Conservation (phyloP, 805 yeast genomes). For the Candida sonorensis region DNA sequence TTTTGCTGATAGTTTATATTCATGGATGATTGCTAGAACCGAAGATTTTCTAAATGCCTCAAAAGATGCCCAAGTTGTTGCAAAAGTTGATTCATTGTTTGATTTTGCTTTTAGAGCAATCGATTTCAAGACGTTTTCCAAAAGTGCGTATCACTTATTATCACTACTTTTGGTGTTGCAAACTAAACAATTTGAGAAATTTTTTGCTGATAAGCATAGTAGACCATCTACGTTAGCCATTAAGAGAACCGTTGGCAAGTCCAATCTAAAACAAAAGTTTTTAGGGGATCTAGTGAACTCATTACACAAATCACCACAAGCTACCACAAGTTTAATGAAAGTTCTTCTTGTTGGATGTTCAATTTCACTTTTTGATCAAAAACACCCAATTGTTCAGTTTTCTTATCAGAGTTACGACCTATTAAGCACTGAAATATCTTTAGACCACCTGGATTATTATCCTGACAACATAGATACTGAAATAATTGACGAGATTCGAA, state of each 20-base stretch:
- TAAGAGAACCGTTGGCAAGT: slow-evolving; percentile 18
- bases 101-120: slow-evolving; percentile 26
- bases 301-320: slow-evolving; percentile 17
- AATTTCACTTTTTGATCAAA: slow-evolving; percentile 17
- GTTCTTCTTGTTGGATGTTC: slow-evolving; percentile 29
- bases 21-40: slow-evolving; percentile 47
- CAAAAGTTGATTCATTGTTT: slow-evolving; percentile 29
- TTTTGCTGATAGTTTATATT: slow-evolving; percentile 37
- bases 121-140: slow-evolving; percentile 24
- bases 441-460: slow-evolving; percentile 22
- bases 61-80: slow-evolving; percentile 6
- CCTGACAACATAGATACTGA: slow-evolving; percentile 14
- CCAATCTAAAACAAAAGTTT: slow-evolving; percentile 20
- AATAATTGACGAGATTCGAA: slow-evolving; percentile 16
- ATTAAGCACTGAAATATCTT: slow-evolving; percentile 21
- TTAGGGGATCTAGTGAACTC: slow-evolving; percentile 18
- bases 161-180: slow-evolving; percentile 28
- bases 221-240: slow-evolving; percentile 17
- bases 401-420: slow-evolving; percentile 17
- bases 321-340: slow-evolving; percentile 25
- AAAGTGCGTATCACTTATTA: slow-evolving; percentile 26
- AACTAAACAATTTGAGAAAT: slow-evolving; percentile 26
- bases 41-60: slow-evolving; percentile 31
- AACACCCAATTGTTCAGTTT: slow-evolving; percentile 24
- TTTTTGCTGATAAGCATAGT: slow-evolving; percentile 13